Evolutionary conservation across 2,329 filamentous ascomycete genomes (phyloP).

Genomic region (Hirsutella rhossiliensis): DNA sequence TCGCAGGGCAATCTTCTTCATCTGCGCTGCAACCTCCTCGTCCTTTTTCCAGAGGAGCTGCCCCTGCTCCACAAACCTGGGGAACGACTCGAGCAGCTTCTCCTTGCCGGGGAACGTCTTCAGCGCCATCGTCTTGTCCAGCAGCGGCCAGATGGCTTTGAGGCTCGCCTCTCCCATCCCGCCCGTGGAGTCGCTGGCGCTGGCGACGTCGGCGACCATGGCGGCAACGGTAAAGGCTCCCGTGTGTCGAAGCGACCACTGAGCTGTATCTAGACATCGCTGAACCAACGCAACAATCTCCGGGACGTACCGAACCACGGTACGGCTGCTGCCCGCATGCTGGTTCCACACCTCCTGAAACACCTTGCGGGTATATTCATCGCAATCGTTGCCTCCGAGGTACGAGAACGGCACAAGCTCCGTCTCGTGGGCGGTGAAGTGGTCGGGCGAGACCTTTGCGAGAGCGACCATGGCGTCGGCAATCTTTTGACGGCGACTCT

Average conservation of each 20-base stretch:
- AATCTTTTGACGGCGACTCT: constrained; percentile 59
- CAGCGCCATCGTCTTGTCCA: constrained; percentile 70
- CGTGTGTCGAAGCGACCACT: constrained; percentile 86
- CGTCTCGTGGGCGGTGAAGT: constrained; percentile 66
- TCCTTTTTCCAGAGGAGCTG: constrained; percentile 45
- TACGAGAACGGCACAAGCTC: constrained; percentile 79
- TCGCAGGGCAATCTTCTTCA: constrained; percentile 70
- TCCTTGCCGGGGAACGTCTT: constrained; percentile 95
- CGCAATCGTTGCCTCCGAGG: constrained; percentile 72
- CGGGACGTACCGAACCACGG: constrained; percentile 69
- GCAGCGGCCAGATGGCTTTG: constrained; percentile 62
- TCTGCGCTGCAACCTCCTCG: constrained; percentile 41
- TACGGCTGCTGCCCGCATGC: constrained; percentile 74
- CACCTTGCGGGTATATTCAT: constrained; percentile 66
- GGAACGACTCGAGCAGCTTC: constrained; percentile 66
- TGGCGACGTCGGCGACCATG: constrained; percentile 52
- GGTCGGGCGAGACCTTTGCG: constrained; percentile 78
- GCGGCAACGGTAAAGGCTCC: constrained; percentile 72
- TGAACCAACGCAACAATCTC: constrained; percentile 66
- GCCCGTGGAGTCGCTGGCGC: constrained; percentile 41
- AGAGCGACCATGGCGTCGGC: constrained; percentile 76
- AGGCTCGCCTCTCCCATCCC: constrained; percentile 50
- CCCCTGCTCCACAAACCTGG: constrained; percentile 60
- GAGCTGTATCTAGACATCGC: constrained; percentile 60
- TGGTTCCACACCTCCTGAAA: constrained; percentile 83